Base-by-base conservation (phyloP, 306 rosid species). In the Fragaria ananassa region DNA sequence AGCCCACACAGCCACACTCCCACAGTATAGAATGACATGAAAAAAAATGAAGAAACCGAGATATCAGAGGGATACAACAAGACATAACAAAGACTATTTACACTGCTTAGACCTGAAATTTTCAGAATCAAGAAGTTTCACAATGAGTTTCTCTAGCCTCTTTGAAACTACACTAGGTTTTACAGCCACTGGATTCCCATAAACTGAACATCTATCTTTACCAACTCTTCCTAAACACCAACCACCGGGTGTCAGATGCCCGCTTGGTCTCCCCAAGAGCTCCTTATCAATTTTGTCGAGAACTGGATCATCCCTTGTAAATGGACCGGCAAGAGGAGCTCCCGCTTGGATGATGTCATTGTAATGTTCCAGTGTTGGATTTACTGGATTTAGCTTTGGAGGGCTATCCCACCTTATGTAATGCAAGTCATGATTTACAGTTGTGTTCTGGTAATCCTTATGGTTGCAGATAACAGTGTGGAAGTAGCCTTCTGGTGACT, bases 381-480 rank as follows among this genome's bases (percentile, higher is more conserved):
- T 72, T 25, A 95, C 15, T 4, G 96, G 97, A 76, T 84, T 65
- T 78, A 87, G 88, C 83, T 87, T 89, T 1, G 96, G 96, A 37
- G 92, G 95, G 57, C 70, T 85, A 74, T 92, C 93, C 98, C 96
- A 90, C 82, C 69, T 89, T 66, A 80, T 57, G 51, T 86, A 92
- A 58, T 84, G 99, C 71, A 95, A 76, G 85, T 90, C 95, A 64
- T 92, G 88, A 69, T 92, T 95, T 47, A 90, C 86, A 3, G 93
- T 92, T 0, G 97, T 95, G 90, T 92, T 90, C 79, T 95, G 99
- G 78, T 87, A 89, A 74, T 95, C 96, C 84, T 92, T 95, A 84
- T 90, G 93, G 83, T 92, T 95, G 85, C 99, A 95, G 25, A 85
- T 82, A 70, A 90, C 93, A 0, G 97, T 89, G 46, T 95, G 99